Base-by-base conservation (phyloP, 768 basidiomycete species). In the Steccherinum ochraceum region DNA sequence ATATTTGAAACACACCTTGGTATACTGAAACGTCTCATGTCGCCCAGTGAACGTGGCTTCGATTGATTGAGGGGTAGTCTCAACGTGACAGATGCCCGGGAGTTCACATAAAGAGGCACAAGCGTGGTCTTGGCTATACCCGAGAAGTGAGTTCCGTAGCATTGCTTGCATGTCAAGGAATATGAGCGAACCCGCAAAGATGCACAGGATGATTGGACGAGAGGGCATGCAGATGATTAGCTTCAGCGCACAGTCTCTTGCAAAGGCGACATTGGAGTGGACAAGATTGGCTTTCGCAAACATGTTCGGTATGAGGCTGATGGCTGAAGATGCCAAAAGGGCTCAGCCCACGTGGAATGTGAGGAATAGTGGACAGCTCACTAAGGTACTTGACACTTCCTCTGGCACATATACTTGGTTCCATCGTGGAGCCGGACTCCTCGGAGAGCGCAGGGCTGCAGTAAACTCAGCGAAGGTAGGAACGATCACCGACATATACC, bases 11-110 rank as follows among this genome's bases (percentile, higher is more conserved):
- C 59, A 23, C 46, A 79, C 83, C 71, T 83, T 84, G 0, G 83
- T 84, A 46, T 80, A 84, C 57, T 79, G 75, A 56, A 83, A 84
- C 0, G 75, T 80, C 52, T 81, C 78, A 45, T 83, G 77, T 51
- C 63, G 68, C 0, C 82, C 83, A 0, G 73, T 75, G 55, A 84
- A 84, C 0, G 79, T 82, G 4, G 80, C 78, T 56, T 82, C 77
- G 26, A 84, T 73, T 0, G 80, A 77, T 48, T 78, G 74, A 0
- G 83, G 83, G 0, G 73, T 67, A 0, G 75, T 80, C 47, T 82
- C 74, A 12, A 84, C 82, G 43, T 81, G 70, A 50, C 82, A 84
- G 18, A 75, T 77, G 2, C 83, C 82, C 0, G 59, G 56, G 0
- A 72, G 66, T 16, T 64, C 54, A 51, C 82, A 84, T 2, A 66